Percentiles rank a stretch among this genome's conserved stretches.
Evolutionary conservation across 192 early-diverging fungal genomes (phyloP).

Genomic region (Lobulomyces angularis): DNA sequence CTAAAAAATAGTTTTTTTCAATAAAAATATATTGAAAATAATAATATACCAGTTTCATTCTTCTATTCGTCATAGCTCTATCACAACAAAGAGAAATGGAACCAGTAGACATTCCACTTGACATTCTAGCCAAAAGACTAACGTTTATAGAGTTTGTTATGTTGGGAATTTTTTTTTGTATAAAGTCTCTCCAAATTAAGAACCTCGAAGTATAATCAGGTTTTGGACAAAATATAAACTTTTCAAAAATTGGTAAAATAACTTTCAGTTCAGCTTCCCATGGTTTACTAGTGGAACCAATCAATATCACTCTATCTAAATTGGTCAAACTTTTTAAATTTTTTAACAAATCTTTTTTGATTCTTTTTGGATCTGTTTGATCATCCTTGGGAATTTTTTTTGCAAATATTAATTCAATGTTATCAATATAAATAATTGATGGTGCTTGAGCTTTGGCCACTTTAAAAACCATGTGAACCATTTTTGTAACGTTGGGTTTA

Average conservation of each 20-base stretch:
- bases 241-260: constrained; percentile 27
- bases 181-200: constrained; percentile 29
- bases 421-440: constrained; percentile 43
- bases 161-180: constrained; percentile 6
- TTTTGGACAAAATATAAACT: constrained; percentile 23
- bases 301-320: constrained; percentile 31
- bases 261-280: constrained; percentile 46
- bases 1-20: constrained; percentile 7
- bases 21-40: background rate
- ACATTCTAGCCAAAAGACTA: constrained; percentile 34
- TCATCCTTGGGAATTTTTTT: constrained; percentile 58
- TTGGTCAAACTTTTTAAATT: constrained; percentile 34
- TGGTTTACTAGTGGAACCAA: constrained; percentile 39
- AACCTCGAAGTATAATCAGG: constrained; percentile 34
- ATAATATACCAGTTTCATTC: constrained; percentile 27
- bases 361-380: constrained; percentile 45
- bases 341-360: constrained; percentile 48
- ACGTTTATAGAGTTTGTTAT: constrained; percentile 18
- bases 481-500: constrained; percentile 33
- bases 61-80: constrained; percentile 27
- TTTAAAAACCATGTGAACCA: constrained; percentile 59
- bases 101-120: constrained; percentile 28
- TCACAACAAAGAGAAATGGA: constrained; percentile 22
- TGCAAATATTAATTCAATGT: constrained; percentile 45
- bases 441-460: constrained; percentile 46